A percentile compares a stretch with the other conserved stretches of the same genome.
Conservation (phyloP, 208 protist species). For the Trypanosoma congolense region DNA sequence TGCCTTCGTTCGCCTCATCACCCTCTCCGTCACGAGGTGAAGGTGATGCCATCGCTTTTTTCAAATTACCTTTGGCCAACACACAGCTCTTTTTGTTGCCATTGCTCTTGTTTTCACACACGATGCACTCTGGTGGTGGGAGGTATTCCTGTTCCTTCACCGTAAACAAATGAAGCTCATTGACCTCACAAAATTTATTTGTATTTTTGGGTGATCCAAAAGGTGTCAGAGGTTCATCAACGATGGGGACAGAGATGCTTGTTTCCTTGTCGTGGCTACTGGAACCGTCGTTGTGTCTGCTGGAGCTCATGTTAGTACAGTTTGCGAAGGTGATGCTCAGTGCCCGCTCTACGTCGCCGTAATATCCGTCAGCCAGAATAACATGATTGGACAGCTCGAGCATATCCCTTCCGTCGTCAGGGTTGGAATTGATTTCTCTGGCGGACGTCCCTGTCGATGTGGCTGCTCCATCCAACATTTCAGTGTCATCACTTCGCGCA, state of each 20-base stretch:
- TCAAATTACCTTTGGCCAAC: too few relatives aligned
- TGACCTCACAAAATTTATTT: background rate
- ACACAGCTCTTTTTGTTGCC: too few relatives aligned
- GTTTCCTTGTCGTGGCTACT: background rate
- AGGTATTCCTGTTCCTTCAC: constrained; percentile 27
- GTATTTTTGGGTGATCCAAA: background rate
- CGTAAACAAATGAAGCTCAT: constrained; percentile 27
- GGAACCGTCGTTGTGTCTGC: background rate
- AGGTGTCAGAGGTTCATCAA: background rate
- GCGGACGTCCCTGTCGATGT: background rate
- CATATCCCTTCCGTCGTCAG: constrained; percentile 11
- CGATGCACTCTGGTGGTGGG: constrained; percentile 49
- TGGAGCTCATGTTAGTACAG: background rate
- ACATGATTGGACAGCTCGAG: constrained; percentile 52
- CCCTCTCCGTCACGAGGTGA: background rate
- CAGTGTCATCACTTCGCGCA: background rate
- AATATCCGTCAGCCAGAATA: constrained; percentile 44
- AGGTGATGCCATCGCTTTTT: too few relatives aligned
- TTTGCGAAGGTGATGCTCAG: constrained; percentile 20
- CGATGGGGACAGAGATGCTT: too few relatives aligned
- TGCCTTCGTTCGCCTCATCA: background rate
- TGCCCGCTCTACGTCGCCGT: constrained; percentile 28
- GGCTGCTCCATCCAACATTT: background rate
- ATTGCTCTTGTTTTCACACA: constrained; percentile 4
- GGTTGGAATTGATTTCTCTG: background rate